Base-by-base conservation (phyloP, 2,329 filamentous ascomycete genomes). In the Dothidotthia symphoricarpi region DNA sequence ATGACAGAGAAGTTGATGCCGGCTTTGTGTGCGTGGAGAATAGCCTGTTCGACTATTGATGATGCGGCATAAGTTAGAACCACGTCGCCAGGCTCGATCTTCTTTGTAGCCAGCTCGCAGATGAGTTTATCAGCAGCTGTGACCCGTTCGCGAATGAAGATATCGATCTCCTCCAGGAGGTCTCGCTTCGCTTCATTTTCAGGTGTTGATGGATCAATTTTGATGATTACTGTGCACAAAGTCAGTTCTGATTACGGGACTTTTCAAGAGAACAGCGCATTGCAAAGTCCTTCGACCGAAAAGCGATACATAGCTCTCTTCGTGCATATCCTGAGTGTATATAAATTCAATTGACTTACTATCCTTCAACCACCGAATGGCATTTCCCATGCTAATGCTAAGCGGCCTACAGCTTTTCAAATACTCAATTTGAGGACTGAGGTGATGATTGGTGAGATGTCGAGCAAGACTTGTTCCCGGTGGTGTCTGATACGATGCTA, bases 351-450 rank as follows among this genome's bases (percentile, higher is more conserved):
- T 27, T 17, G 24, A 39, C 50, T 50, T 50, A 61, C 55, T 44
- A 31, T 95, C 81, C 73, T 98, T 98, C 33, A 98, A 77, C 76
- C 89, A 91, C 37, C 93, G 82, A 62, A 98, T 95, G 24, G 89
- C 89, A 66, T 97, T 98, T 44, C 93, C 93, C 83, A 97, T 95
- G 46, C 88, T 88, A 68, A 95, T 93, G 51, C 88, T 94, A 70
- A 98, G 86, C 24, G 93, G 90, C n/a, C 93, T 83, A 61, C 90
- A 96, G 52, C 88, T 88, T 43, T 88, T 87, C 44, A 98, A 78
- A 62, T 94, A 96, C 50, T 94, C 89, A 60, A 98, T 96, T 69
- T 98, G 93, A 25, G 90, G 88, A 59, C 89, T 93, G 43, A 98
- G 81, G 49, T 88, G 83, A 67, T 97, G 88, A 9, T 87, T 86